A percentile compares a stretch with the other conserved stretches of the same genome.
Evolutionary conservation across 352 stramenopile species (phyloP).

Genomic region (Phytophthora hibernalis): DNA sequence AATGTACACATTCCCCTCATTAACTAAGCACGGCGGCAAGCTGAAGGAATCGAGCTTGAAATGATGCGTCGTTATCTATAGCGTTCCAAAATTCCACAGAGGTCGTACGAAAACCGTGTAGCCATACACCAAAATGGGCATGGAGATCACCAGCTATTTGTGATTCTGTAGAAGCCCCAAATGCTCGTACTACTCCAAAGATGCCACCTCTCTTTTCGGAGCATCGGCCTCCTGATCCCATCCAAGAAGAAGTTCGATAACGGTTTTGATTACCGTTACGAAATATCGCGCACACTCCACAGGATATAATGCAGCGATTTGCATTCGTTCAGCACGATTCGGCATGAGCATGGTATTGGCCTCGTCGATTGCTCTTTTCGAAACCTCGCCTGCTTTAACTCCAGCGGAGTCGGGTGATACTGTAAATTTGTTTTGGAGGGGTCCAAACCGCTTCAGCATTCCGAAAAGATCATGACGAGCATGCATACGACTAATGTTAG

Average conservation of each 20-base stretch:
- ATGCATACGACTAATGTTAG: constrained; percentile 19
- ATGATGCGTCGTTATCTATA: neutral
- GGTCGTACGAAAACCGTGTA: constrained; percentile 33
- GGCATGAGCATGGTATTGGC: neutral
- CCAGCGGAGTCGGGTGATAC: neutral
- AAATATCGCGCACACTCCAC: constrained; percentile 34
- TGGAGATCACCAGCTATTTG: constrained; percentile 37
- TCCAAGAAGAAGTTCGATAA: constrained; percentile 27
- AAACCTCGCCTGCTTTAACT: neutral
- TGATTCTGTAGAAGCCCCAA: constrained; percentile 32
- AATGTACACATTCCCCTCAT: neutral
- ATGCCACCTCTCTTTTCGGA: constrained; percentile 22
- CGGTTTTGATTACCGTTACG: constrained; percentile 18
- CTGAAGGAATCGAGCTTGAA: too few species aligned
- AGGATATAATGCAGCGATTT: constrained; percentile 25
- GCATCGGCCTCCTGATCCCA: constrained; percentile 11
- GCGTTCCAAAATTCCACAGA: neutral
- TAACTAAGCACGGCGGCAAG: neutral
- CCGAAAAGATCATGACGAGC: constrained; percentile 15
- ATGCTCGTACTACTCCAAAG: constrained; percentile 39
- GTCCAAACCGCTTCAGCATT: constrained; percentile 31
- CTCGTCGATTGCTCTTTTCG: neutral
- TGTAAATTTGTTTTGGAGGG: constrained; percentile 36
- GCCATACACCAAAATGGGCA: constrained; percentile 36
- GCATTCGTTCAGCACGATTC: constrained; percentile 6